Evolutionary conservation across 1,284 basidiomycete genomes (phyloP), one percentile per base, ranked within the genome.

Genomic region (Apiotrichum brassicae): DNA sequence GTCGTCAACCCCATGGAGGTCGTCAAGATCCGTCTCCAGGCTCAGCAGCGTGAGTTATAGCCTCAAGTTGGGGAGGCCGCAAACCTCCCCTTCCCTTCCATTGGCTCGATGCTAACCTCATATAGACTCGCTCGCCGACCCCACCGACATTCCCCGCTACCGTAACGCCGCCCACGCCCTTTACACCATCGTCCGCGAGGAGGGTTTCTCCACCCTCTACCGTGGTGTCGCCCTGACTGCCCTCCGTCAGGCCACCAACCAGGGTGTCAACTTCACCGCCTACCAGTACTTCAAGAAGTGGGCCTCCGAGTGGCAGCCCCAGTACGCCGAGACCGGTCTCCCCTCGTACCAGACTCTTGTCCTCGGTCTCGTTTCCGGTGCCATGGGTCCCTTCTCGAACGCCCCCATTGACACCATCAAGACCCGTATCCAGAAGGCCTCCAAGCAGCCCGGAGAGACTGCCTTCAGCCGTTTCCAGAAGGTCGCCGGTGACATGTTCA

Each of bases 1-100:
- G 91, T 98, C 34, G 94, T 98, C 12, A 95, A 89, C 51, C 94
- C 94, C 0, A 98, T 99, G 94, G 94, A 99, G 71, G 94, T 98
- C 37, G 90, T 98, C 69, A 99, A 98, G 78, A 98, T 99, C 68
- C 84, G 95, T 48, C 77, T 99, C 62, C 94, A 99, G 75, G 94
- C 95, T 7, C 95, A 98, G 71, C 87, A 90, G 70, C 94, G 67
- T 68, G 46, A 58, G 65, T 64, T n/a, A n/a, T n/a, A n/a, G n/a
- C n/a, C n/a, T n/a, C n/a, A n/a, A n/a, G n/a, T n/a, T n/a, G n/a
- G n/a, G n/a, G n/a, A n/a, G n/a, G n/a, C n/a, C n/a, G n/a, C n/a
- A n/a, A n/a, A n/a, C n/a, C n/a, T 22, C 12, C 1, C 2, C 16
- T 18, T 20, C 22, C 3, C 28, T 14, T 30, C 14, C 28, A 7